phyloP scores from a whole-genome alignment of 306 rosid species.

The Morella rubra region DNA sequence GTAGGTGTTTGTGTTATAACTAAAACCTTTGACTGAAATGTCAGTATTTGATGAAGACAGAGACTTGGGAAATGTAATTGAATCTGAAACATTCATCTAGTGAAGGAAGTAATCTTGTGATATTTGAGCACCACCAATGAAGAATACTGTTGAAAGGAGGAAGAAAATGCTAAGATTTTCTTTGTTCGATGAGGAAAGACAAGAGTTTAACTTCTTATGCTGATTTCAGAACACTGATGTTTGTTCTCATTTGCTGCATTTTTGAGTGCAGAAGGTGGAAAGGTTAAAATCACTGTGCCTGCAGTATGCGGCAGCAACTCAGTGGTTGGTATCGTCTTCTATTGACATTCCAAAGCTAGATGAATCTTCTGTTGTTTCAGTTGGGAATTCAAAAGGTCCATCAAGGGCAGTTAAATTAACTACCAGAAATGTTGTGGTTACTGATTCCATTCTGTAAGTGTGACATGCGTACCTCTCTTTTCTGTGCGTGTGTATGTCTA shows the following conservation, averaged over 20 bases:
- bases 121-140: background rate
- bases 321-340: slow-evolving; percentile 84
- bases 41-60: background rate
- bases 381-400: slow-evolving; percentile 44
- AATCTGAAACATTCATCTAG: background rate
- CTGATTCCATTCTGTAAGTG: slow-evolving; percentile 82
- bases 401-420: slow-evolving; percentile 55
- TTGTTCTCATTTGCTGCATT: slow-evolving; percentile 19
- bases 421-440: slow-evolving; percentile 50
- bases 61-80: background rate
- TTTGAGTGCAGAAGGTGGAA: slow-evolving; percentile 80
- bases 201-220: background rate
- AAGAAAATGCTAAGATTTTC: background rate
- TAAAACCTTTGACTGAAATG: background rate
- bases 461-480: background rate
- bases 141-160: slow-evolving; percentile 5
- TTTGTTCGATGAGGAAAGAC: no score
- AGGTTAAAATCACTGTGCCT: slow-evolving; percentile 77
- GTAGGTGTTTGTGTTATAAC: background rate
- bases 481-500: slow-evolving; percentile 7
- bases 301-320: slow-evolving; percentile 89
- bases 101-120: background rate
- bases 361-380: slow-evolving; percentile 43
- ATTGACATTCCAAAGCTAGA: slow-evolving; percentile 49
- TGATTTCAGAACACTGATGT: background rate